Conservation (phyloP, 495 filamentous ascomycete species). For the Neurospora pannonica region DNA sequence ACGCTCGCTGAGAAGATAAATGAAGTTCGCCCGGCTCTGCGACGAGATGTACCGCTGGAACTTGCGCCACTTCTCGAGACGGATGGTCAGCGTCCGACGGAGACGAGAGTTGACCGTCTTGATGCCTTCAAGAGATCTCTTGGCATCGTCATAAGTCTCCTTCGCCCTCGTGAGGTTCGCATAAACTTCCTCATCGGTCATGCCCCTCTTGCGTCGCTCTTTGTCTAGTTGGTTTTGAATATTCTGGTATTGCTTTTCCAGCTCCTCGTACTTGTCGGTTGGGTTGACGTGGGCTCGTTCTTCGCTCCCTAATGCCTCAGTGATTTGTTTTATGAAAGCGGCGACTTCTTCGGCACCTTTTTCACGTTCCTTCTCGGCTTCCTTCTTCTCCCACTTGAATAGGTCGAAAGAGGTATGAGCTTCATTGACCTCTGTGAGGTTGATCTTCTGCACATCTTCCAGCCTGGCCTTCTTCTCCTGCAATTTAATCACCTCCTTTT, state of each 20-base stretch:
- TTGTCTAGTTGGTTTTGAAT: constrained; percentile 45
- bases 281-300: constrained; percentile 29
- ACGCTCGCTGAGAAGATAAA: constrained; percentile 76
- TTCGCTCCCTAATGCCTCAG: constrained; percentile 2
- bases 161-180: constrained; percentile 26
- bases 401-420: constrained; percentile 45
- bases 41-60: constrained; percentile 79
- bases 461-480: constrained; percentile 38
- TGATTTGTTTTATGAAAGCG: constrained; percentile 50
- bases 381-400: constrained; percentile 36
- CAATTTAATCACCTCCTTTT: constrained; percentile 3
- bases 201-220: constrained; percentile 39
- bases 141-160: constrained; percentile 28
- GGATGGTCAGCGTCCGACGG: constrained; percentile 55
- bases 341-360: constrained; percentile 37
- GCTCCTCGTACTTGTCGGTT: constrained; percentile 46
- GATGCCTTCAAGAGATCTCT: constrained; percentile 31
- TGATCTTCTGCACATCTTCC: constrained; percentile 39
- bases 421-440: constrained; percentile 56
- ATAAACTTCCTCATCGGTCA: constrained; percentile 55
- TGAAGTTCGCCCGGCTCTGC: constrained; percentile 76
- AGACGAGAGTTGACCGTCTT: constrained; percentile 46
- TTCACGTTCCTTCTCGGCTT: constrained; percentile 37
- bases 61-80: constrained; percentile 64
- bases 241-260: constrained; percentile 55